phyloP scores from a whole-genome alignment of 306 rosid species.

The Erythrophleum fordii region DNA sequence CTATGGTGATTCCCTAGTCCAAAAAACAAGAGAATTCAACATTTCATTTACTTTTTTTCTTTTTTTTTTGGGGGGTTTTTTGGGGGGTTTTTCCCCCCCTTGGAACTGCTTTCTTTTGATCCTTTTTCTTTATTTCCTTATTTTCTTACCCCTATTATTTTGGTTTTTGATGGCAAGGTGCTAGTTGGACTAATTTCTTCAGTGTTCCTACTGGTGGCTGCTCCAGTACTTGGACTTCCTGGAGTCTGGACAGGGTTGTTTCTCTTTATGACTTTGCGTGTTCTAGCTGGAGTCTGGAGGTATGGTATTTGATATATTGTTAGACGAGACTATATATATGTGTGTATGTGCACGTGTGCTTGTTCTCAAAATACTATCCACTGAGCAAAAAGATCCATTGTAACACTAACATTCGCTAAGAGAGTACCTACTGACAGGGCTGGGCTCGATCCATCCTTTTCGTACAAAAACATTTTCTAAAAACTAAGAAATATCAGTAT shows the following conservation, averaged over 20 bases:
- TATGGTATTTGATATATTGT: constrained; percentile 40
- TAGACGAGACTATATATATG: neutral
- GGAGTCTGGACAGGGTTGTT: constrained; percentile 93
- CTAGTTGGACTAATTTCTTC: constrained; percentile 72
- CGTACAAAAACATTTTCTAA: neutral
- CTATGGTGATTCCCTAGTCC: constrained; percentile 64
- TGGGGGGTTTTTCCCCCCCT: no score
- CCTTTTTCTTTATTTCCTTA: neutral
- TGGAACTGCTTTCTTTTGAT: constrained; percentile 5
- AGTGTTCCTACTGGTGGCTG: constrained; percentile 63
- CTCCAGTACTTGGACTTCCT: constrained; percentile 79
- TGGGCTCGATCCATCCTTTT: neutral
- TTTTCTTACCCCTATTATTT: constrained; percentile 8
- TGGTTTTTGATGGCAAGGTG: constrained; percentile 54
- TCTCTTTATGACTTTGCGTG: constrained; percentile 89
- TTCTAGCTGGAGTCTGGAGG: constrained; percentile 88
- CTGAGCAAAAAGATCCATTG: neutral
- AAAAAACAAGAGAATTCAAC: constrained; percentile 15
- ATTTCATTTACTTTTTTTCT: constrained; percentile 11
- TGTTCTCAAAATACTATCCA: neutral
- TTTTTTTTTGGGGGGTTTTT: no score
- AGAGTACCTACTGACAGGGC: neutral
- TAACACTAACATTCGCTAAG: neutral
- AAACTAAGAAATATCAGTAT: no score
- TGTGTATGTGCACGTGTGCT: neutral